Percentiles rank a stretch among this genome's conserved stretches.
Evolutionary conservation across 169 alveolate genomes (phyloP).

Genomic region (Cryptosporidium bovis): DNA sequence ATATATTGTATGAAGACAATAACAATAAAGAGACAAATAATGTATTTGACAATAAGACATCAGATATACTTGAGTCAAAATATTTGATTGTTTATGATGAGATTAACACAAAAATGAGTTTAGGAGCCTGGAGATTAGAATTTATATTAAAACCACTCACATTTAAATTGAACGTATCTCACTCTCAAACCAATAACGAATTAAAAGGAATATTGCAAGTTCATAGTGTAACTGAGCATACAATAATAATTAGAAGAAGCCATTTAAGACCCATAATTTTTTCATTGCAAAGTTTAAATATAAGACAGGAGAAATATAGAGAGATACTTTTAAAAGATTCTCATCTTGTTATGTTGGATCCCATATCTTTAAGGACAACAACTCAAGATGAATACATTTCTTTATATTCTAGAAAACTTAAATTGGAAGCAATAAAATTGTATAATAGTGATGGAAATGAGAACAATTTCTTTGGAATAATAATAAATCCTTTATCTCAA

Average conservation of each 20-base stretch:
- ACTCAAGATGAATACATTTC: constrained; percentile 69
- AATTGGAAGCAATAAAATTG: constrained; percentile 31
- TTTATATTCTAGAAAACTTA: constrained; percentile 56
- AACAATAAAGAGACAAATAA: not conserved
- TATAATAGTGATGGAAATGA: constrained; percentile 44
- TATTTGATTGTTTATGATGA: constrained; percentile 30
- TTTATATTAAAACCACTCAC: constrained; percentile 54
- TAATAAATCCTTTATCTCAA: constrained; percentile 24
- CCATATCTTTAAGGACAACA: constrained; percentile 42
- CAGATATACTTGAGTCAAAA: constrained; percentile 10
- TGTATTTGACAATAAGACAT: not conserved
- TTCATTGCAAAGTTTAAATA: constrained; percentile 47
- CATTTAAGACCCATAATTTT: constrained; percentile 68
- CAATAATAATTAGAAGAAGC: constrained; percentile 63
- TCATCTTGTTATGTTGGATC: constrained; percentile 55
- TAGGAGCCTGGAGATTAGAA: constrained; percentile 72
- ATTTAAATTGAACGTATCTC: constrained; percentile 55
- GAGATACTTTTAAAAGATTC: constrained; percentile 39
- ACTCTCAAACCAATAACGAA: constrained; percentile 56
- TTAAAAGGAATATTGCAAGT: constrained; percentile 47
- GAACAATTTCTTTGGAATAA: constrained; percentile 54
- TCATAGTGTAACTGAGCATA: constrained; percentile 43
- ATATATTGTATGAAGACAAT: not conserved
- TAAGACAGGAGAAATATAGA: constrained; percentile 58
- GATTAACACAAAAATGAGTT: constrained; percentile 7